These are phyloP conservation scores for Naganishia antarctica DNA, from an alignment of 768 basidiomycete genomes.

Conservation along the genomic window DNA sequence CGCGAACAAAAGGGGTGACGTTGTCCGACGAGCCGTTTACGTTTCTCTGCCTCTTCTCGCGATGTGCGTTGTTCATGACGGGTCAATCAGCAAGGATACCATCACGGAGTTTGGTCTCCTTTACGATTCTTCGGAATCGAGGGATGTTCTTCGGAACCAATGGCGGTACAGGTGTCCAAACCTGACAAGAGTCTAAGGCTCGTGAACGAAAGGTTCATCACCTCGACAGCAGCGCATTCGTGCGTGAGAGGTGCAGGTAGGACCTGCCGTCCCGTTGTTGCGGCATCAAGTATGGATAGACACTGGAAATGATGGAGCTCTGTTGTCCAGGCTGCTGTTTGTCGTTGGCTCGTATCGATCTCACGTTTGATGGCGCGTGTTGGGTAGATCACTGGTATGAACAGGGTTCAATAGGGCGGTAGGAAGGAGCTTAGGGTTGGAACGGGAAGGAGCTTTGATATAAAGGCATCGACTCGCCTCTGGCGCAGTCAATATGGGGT, in stretches of 20 bases:
- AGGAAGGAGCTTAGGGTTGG: neutral
- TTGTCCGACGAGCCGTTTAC: constrained; percentile 4
- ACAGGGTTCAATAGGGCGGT: neutral
- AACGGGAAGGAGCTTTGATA: neutral
- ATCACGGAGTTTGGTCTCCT: neutral
- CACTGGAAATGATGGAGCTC: constrained; percentile 7
- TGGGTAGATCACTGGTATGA: neutral
- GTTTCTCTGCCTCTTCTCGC: neutral
- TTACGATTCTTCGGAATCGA: neutral
- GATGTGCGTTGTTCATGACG: neutral
- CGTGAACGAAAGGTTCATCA: constrained; percentile 13
- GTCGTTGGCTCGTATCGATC: constrained; percentile 10
- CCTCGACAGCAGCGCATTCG: constrained; percentile 2
- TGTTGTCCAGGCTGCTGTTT: neutral
- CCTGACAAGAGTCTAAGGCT: constrained; percentile 8
- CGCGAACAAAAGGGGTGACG: constrained; percentile 7
- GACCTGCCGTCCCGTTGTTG: constrained; percentile 1
- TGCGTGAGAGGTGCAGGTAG: constrained; percentile 8
- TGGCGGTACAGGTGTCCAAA: neutral
- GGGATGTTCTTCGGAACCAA: constrained; percentile 14
- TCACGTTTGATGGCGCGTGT: neutral
- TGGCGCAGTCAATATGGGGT: neutral
- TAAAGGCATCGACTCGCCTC: neutral
- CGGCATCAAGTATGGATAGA: neutral
- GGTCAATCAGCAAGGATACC: constrained; percentile 15